Evolutionary conservation across 2,329 filamentous ascomycete species (phyloP).

Genomic region (Chrysoporthe austroafricana): DNA sequence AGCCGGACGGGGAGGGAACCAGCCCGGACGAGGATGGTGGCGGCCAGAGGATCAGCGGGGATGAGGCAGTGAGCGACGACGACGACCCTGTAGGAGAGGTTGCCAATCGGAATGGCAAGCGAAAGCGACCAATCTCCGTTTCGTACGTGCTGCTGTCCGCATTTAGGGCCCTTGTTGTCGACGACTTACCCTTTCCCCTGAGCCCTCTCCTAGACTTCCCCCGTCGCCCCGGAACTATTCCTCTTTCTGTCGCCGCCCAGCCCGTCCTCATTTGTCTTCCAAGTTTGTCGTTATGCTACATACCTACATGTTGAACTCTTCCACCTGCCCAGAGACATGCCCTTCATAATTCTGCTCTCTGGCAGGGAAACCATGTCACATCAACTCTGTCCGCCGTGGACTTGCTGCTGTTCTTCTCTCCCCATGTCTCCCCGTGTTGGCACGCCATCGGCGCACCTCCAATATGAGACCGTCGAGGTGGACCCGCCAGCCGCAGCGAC

Average conservation of each 20-base stretch:
- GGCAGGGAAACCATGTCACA: slow-evolving; percentile 17
- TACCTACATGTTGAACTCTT: slow-evolving; percentile 19
- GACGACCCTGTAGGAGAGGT: slow-evolving; percentile 49
- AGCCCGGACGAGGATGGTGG: slow-evolving; percentile 22
- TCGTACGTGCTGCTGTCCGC: slow-evolving; percentile 51
- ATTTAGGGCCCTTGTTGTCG: slow-evolving; percentile 5
- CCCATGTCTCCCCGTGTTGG: slow-evolving; percentile 24
- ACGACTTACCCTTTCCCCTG: slow-evolving; percentile 26
- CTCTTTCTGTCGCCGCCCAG: slow-evolving; percentile 16
- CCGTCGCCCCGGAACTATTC: slow-evolving; percentile 8
- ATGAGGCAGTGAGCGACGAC: slow-evolving; percentile 52
- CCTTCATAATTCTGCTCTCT: slow-evolving; percentile 11
- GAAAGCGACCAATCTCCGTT: slow-evolving; percentile 64
- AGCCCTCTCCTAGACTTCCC: slow-evolving; percentile 23
- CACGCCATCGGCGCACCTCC: slow-evolving; percentile 23
- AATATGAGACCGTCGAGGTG: slow-evolving; percentile 26
- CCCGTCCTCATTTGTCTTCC: slow-evolving; percentile 6
- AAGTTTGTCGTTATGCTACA: slow-evolving; percentile 3
- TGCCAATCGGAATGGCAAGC: slow-evolving; percentile 52
- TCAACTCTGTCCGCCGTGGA: neutral
- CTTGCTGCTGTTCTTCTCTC: slow-evolving; percentile 1
- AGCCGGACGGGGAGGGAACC: slow-evolving; percentile 18
- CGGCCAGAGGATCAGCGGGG: slow-evolving; percentile 32
- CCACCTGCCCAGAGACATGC: slow-evolving; percentile 13
- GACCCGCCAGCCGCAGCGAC: slow-evolving; percentile 19